Base-by-base conservation (phyloP, 495 filamentous ascomycete genomes). In the Penicillium herquei region DNA sequence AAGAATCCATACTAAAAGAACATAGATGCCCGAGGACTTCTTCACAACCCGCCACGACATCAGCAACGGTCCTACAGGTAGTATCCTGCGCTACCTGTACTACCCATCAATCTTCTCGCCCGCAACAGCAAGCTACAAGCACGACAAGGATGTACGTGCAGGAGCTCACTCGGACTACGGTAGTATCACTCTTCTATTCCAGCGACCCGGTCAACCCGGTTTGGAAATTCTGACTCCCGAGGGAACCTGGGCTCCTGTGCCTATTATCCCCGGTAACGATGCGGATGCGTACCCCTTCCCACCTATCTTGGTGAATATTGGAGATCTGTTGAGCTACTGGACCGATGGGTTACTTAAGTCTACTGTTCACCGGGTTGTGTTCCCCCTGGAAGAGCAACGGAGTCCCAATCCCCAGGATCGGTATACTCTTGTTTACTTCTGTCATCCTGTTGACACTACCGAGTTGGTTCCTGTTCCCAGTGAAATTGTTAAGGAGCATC, bases 381-480 rank as follows among this genome's bases (percentile, higher is more conserved):
- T 95, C 49, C 85, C 91, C 0, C 55, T 74, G 6, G 57, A 64
- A 1, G 76, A 79, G 54, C 73, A 72, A 58, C 62, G 51, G 44
- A 59, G 61, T 17, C 70, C 63, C 7, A 74, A 74, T 7, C 75
- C 78, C 3, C 81, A 82, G 55, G 91, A 96, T 69, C 73, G 93
- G 51, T 97, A 96, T 68, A 91, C 86, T 48, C 86, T 98, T 56
- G 94, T 84, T 11, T 98, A 89, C 64, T 97, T 97, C 65, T 96
- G 91, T 59, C 93, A 98, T 71, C 94, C 93, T 11, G 71, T 86
- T 16, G 81, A 91, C 61, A 68, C 77, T 1, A 89, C 85, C n/a
- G 72, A 81, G 63, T 70, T 98, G 55, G 83, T 80, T 34, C 74
- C 85, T 6, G 87, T 98, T 57, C 93, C 94, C 17, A 94, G 93